phyloP scores from a whole-genome alignment of 805 yeast genomes.

The Candida anglica region DNA sequence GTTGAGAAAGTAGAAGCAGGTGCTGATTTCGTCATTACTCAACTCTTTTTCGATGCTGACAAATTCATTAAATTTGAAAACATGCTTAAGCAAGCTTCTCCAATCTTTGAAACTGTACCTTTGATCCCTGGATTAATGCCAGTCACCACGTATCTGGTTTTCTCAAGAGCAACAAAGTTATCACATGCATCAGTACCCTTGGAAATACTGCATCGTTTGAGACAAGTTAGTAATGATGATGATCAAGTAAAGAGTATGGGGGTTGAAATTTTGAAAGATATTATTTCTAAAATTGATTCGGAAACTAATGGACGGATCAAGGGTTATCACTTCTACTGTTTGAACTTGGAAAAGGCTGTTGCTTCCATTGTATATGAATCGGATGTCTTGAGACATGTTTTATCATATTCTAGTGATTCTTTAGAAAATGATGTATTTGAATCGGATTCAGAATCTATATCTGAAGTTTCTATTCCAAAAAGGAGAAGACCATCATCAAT shows the following conservation, averaged over 20 bases:
- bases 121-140: constrained; percentile 92
- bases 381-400: constrained; percentile 42
- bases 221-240: constrained; percentile 58
- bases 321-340: constrained; percentile 89
- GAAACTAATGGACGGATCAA: constrained; percentile 56
- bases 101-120: constrained; percentile 44
- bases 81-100: constrained; percentile 37
- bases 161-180: constrained; percentile 82
- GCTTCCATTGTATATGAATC: constrained; percentile 77
- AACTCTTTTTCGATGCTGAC: constrained; percentile 82
- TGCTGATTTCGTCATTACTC: constrained; percentile 90
- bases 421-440: constrained; percentile 30
- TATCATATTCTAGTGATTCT: constrained; percentile 28
- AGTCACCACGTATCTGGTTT: constrained; percentile 75
- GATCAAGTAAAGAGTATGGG: constrained; percentile 80
- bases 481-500: constrained; percentile 35
- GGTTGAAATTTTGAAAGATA: constrained; percentile 64
- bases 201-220: constrained; percentile 48
- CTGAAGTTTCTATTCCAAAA: constrained; percentile 11
- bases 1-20: constrained; percentile 89
- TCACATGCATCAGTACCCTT: constrained; percentile 83
- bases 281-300: constrained; percentile 53
- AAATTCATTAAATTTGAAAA: constrained; percentile 67
- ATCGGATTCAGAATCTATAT: constrained; percentile 28
- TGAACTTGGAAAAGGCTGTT: constrained; percentile 87